phyloP scores from a whole-genome alignment of 75 land plant species.

The Cryptomeria japonica region DNA sequence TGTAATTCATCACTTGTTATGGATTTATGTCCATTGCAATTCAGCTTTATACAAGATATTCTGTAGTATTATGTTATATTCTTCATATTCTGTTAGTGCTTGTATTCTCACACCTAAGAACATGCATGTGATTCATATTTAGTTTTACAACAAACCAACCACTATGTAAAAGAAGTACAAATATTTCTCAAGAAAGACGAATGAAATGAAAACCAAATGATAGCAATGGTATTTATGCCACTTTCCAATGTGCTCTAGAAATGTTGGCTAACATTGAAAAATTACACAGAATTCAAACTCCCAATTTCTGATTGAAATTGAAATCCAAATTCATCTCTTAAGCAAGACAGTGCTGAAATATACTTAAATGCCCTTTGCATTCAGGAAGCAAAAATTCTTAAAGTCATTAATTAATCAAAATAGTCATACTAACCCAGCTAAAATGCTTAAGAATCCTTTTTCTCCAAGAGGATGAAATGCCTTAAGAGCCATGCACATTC shows the following conservation, averaged over 20 bases:
- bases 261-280: background rate
- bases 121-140: too few relatives aligned
- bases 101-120: too few relatives aligned
- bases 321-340: slow-evolving; percentile 6
- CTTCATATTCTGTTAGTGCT: too few relatives aligned
- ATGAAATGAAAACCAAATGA: background rate
- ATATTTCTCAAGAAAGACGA: background rate
- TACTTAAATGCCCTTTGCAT: background rate
- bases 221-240: background rate
- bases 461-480: slow-evolving; percentile 52
- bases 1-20: too few relatives aligned
- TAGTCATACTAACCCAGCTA: slow-evolving; percentile 61
- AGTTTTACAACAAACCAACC: background rate
- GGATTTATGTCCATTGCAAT: too few relatives aligned
- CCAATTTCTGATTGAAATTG: background rate
- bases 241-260: background rate
- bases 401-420: slow-evolving; percentile 1
- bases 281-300: background rate
- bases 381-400: background rate
- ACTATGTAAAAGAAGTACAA: background rate
- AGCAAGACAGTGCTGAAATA: background rate
- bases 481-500: slow-evolving; percentile 98
- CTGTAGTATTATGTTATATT: too few relatives aligned
- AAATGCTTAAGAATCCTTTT: slow-evolving; percentile 54
- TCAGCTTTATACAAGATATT: too few relatives aligned